Base-by-base conservation (phyloP, 2,329 filamentous ascomycete species). In the Talaromyces rugulosus region DNA sequence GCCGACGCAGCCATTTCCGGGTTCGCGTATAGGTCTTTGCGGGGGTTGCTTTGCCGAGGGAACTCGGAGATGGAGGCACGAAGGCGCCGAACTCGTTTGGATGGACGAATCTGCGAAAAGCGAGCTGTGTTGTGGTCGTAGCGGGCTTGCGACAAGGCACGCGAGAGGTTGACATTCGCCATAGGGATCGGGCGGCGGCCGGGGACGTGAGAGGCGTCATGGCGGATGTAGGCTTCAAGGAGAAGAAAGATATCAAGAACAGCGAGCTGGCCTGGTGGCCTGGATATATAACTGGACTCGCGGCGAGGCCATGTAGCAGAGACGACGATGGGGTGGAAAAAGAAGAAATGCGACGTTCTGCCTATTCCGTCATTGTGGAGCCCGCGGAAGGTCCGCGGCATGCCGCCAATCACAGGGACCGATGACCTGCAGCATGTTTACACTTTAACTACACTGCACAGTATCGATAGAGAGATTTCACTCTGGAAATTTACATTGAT, bases 1-100 rank as follows among this genome's bases (percentile, higher is more conserved):
- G 74, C 51, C 92, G 86, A 36, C 91, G 89, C n/a, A 85, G 81
- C 89, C 90, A 96, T 84, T 85, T 90, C 59, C 88, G 84, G 27
- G 86, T 83, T 36, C 86, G 85, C 16, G 82, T 83, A 72, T 91
- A 96, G 62, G 88, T 83, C 72, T 89, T 92, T 11, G 90, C 87
- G 8, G 85, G 82, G 23, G 80, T 81, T 0, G 92, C 89, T 60
- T 85, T 87, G 58, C 92, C 92, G 33, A 98, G 83, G 42, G 90
- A 90, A 63, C 84, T 84, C 5, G 93, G 93, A 4, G 90, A 87
- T 0, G 92, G 92, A 5, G 93, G 93, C 0, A 85, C 83, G 68
- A 92, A 84, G 14, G 87, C 85, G 65, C 87, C 81, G 72, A 87
- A 91, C 63, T 80, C 80, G 57, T 74, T 68, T 1, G 74, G 68